phyloP scores from a whole-genome alignment of 2,329 filamentous ascomycete genomes.

The Cercospora nicotianae region DNA sequence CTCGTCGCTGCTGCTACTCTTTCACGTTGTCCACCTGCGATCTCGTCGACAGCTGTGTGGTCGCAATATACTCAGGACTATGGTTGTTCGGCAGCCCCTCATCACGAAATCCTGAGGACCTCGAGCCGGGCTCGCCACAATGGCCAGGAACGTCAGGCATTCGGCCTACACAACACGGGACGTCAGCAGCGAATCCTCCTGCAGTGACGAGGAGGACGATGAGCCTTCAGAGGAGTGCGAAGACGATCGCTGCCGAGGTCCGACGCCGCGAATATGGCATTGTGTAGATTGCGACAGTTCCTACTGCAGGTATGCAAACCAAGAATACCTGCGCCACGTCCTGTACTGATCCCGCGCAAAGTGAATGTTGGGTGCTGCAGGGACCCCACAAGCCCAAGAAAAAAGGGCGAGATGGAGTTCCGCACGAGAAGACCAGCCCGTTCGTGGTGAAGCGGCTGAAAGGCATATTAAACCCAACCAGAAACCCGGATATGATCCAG shows the following conservation, averaged over 20 bases:
- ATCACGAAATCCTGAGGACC: background rate
- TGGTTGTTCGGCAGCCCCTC: conserved; percentile 9
- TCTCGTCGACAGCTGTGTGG: background rate
- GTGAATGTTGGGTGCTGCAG: conserved; percentile 37
- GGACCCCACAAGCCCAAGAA: conserved; percentile 39
- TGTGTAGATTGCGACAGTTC: conserved; percentile 39
- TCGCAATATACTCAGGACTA: background rate
- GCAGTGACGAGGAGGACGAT: conserved; percentile 15
- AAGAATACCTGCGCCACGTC: background rate
- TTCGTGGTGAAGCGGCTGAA: conserved; percentile 34
- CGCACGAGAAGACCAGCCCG: conserved; percentile 42
- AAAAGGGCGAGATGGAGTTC: conserved; percentile 38
- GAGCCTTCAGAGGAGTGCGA: conserved; percentile 33
- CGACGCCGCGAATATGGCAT: conserved; percentile 34
- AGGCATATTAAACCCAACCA: conserved; percentile 33
- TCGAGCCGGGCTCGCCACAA: conserved; percentile 3
- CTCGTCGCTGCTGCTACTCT: background rate
- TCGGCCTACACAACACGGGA: conserved; percentile 11
- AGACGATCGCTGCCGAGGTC: conserved; percentile 35
- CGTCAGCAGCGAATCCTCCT: conserved; percentile 17
- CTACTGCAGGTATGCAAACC: conserved; percentile 34
- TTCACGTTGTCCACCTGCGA: background rate
- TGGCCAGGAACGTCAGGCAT: conserved; percentile 8
- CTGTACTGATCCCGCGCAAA: conserved; percentile 14
- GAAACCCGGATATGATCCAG: conserved; percentile 36